A percentile compares a stretch with the other conserved stretches of the same genome.
phyloP scores from a whole-genome alignment of 495 filamentous ascomycete species.

The Tuber borchii region DNA sequence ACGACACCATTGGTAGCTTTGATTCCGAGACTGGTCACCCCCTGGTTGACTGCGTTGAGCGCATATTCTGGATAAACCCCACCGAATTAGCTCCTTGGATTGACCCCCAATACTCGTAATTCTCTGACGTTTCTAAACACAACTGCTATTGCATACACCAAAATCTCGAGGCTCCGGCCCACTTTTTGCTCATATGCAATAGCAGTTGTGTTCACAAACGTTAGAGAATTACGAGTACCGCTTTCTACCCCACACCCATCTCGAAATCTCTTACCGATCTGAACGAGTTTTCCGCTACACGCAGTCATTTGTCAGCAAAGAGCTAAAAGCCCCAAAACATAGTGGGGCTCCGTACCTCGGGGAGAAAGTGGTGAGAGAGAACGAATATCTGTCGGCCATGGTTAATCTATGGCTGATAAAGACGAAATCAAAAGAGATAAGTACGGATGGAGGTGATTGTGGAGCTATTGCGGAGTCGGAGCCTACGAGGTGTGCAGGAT shows the following conservation, averaged over 20 bases:
- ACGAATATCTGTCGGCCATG: conserved; percentile 99
- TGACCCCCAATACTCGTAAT: too few species aligned
- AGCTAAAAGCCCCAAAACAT: conserved; percentile 8
- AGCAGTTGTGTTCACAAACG: too few species aligned
- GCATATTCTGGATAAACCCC: conserved; percentile 72
- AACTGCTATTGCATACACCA: too few species aligned
- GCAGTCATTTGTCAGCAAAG: conserved; percentile 24
- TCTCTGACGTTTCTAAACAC: too few species aligned
- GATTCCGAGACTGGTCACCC: conserved; percentile 95
- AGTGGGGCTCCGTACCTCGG: conserved; percentile 63
- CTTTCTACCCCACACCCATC: too few species aligned
- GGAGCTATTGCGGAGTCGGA: conserved; percentile 29
- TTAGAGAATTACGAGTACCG: too few species aligned
- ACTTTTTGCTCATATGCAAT: too few species aligned
- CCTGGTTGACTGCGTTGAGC: conserved; percentile 96
- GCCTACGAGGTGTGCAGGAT: not conserved
- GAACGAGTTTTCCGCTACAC: conserved; percentile 44
- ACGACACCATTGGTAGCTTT: conserved; percentile 99
- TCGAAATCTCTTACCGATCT: too few species aligned
- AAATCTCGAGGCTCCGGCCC: too few species aligned
- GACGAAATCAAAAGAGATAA: conserved; percentile 29
- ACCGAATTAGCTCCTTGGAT: conserved; percentile 35
- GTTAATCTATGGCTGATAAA: conserved; percentile 23
- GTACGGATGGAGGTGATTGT: conserved; percentile 28
- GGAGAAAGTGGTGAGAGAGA: conserved; percentile 98